Evolutionary conservation across 2,329 filamentous ascomycete species (phyloP).

Genomic region (Venturia carpophila): DNA sequence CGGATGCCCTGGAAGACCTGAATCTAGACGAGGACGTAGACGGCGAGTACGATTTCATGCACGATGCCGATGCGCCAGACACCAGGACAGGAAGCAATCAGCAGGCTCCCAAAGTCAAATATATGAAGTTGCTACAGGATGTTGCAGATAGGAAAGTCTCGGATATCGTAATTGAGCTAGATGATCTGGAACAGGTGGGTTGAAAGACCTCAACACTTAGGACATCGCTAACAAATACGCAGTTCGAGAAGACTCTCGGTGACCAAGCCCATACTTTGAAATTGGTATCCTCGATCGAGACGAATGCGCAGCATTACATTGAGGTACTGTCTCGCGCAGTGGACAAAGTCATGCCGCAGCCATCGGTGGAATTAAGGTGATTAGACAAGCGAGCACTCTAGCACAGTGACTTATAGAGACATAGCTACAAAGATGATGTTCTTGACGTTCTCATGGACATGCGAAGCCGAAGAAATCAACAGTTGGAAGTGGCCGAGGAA

Average conservation of each 20-base stretch:
- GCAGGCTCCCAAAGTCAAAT: constrained; percentile 66
- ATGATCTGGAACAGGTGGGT: constrained; percentile 70
- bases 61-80: constrained; percentile 60
- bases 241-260: constrained; percentile 69
- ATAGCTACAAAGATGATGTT: constrained; percentile 91
- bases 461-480: constrained; percentile 76
- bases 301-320: constrained; percentile 91
- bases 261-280: constrained; percentile 51
- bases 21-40: constrained; percentile 83
- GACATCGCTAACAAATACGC: constrained; percentile 20
- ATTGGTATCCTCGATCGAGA: constrained; percentile 76
- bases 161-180: constrained; percentile 78
- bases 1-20: constrained; percentile 74
- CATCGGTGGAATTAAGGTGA: constrained; percentile 68
- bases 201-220: not conserved
- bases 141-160: constrained; percentile 71
- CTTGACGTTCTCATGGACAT: constrained; percentile 95
- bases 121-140: constrained; percentile 78
- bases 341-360: constrained; percentile 75
- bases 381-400: constrained; percentile 23
- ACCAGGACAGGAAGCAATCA: constrained; percentile 42
- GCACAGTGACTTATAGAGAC: constrained; percentile 22
- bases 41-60: constrained; percentile 91
- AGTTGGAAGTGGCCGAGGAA: constrained; percentile 45
- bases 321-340: constrained; percentile 84